Evolutionary conservation across 225 moss, liverwort and hornwort species (phyloP).

Genomic region (Sphagnum contortum): DNA sequence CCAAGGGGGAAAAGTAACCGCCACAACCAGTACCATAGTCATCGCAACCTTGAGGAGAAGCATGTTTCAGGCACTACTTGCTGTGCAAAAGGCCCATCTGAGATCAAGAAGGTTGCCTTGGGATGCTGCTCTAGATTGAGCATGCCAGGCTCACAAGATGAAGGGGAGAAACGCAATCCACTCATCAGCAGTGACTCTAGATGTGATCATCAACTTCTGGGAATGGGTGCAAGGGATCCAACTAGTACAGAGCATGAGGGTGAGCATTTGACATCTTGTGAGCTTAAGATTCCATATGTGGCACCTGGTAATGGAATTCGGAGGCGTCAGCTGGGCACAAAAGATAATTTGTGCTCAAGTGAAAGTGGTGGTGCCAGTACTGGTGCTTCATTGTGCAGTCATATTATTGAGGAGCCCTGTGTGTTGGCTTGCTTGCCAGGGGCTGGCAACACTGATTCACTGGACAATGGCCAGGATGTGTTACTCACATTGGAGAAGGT

Average conservation of each 20-base stretch:
- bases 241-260: neutral
- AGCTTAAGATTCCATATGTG: neutral
- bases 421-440: too few species aligned
- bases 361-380: neutral
- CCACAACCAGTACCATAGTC: neutral
- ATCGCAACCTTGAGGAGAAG: neutral
- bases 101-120: neutral
- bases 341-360: neutral
- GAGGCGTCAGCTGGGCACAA: conserved; percentile 2
- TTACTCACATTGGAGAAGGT: neutral
- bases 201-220: neutral
- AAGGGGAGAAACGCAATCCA: neutral
- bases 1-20: conserved; percentile 1
- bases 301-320: neutral
- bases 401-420: too few species aligned
- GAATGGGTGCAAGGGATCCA: conserved; percentile 2
- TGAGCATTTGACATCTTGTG: conserved; percentile 1
- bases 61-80: neutral
- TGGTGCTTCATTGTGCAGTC: neutral
- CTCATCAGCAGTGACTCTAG: neutral
- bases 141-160: neutral
- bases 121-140: conserved; percentile 8
- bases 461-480: neutral
- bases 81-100: conserved; percentile 10
- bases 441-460: neutral